Base-by-base conservation (phyloP, 2,329 filamentous ascomycete genomes). In the Boeremia lycopersici region DNA sequence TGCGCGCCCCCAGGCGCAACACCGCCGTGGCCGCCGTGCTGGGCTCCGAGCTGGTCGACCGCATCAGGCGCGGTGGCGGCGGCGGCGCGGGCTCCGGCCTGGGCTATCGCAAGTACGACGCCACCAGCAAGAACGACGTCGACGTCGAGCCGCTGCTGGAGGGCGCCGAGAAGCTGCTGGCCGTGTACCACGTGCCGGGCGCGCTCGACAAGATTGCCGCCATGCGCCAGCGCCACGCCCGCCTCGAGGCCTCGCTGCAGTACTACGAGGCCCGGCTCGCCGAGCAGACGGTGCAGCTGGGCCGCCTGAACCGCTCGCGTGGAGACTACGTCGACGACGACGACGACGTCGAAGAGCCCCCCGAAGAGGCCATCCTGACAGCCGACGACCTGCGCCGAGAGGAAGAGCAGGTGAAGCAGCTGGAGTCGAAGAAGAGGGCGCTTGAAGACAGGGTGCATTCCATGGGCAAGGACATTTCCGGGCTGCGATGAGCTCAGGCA, bases 1-100 rank as follows among this genome's bases (percentile, higher is more conserved):
- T 77, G 59, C 81, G 79, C 62, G 82, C 80, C 59, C 87, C 85
- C 38, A 85, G 84, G 62, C 83, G 86, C 56, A 90, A 88, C 76
- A 96, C 91, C 2, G 93, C 93, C 9, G 93, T 98, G 2, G 90
- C 93, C 2, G 91, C 92, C 7, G 92, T 98, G 0, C 78, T 98
- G 8, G 95, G 95, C 5, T 88, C 88, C 0, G 90, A 96, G 62
- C 85, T 98, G 73, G 91, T 96, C 73, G 87, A 90, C 40, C 85
- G 89, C 72, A 91, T 97, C 42, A 81, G 85, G 53, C 80, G 81
- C 54, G 84, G 83, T 5, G 82, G 78, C 60, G 85, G 76, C 59
- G 81, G 71, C 49, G 83, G 81, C 42, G 84, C 83, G 40, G 78
- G 77, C 36, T 80, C 77, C 33, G 77, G 79, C 8, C 59, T 78